Conservation (phyloP, 495 filamentous ascomycete genomes). For the Rhizodiscina lignyota region DNA sequence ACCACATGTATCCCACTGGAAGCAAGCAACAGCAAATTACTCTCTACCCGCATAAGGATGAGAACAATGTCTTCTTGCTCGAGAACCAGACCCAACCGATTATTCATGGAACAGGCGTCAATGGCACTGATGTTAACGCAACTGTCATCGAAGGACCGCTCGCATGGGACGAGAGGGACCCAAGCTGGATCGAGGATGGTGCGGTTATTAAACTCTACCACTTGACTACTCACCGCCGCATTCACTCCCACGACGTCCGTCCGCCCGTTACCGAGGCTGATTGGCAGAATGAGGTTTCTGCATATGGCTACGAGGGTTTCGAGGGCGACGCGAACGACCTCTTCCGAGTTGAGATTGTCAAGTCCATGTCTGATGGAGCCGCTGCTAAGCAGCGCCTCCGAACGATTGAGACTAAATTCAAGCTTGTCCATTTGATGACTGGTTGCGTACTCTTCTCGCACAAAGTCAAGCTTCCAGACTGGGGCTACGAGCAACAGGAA, state of each 20-base stretch:
- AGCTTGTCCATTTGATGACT: conserved; percentile 88
- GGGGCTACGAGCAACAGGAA: conserved; percentile 95
- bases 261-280: conserved; percentile 94
- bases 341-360: conserved; percentile 89
- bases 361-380: conserved; percentile 66
- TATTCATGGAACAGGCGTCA: too few species aligned
- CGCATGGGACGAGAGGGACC: conserved; percentile 65
- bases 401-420: conserved; percentile 95
- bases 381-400: conserved; percentile 71
- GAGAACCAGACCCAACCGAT: conserved; percentile 94
- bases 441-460: conserved; percentile 94
- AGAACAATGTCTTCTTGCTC: conserved; percentile 85
- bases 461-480: conserved; percentile 94
- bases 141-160: conserved; percentile 56
- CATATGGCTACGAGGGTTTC: conserved; percentile 95
- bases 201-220: conserved; percentile 72
- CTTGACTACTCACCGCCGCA: conserved; percentile 58
- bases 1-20: conserved; percentile 91
- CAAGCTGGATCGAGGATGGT: conserved; percentile 62
- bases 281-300: conserved; percentile 96
- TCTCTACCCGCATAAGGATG: conserved; percentile 96
- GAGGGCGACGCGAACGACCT: conserved; percentile 91
- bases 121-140: too few species aligned
- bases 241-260: conserved; percentile 96
- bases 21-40: conserved; percentile 98